Conservation (phyloP, 163 green algal species). For the Trebouxiophyceae sp. region DNA sequence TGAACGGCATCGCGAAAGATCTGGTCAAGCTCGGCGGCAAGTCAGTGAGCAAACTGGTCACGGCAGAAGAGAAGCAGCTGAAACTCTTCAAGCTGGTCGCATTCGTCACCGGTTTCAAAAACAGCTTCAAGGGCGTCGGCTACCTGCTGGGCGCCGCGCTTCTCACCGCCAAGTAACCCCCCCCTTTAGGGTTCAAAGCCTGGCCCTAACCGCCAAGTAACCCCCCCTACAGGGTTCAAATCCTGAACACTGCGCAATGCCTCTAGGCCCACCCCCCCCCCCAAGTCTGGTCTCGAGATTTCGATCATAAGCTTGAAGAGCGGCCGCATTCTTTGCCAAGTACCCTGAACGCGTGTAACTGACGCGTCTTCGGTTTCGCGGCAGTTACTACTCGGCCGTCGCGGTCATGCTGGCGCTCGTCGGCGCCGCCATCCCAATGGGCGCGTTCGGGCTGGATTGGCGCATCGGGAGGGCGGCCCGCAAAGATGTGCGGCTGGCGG, state of each 20-base stretch:
- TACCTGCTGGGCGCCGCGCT: constrained; percentile 75
- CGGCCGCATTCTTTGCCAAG: too few relatives aligned
- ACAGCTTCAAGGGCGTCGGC: constrained; percentile 65
- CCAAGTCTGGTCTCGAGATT: too few relatives aligned
- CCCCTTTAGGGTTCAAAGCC: too few relatives aligned
- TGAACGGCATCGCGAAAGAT: constrained; percentile 78
- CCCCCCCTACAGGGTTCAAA: too few relatives aligned
- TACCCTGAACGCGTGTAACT: too few relatives aligned
- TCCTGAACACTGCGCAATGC: too few relatives aligned
- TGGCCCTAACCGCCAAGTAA: too few relatives aligned
- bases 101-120: constrained; percentile 78
- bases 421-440: constrained; percentile 60
- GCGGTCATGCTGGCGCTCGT: constrained; percentile 56
- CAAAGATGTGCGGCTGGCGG: constrained; percentile 56
- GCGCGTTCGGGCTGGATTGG: constrained; percentile 46
- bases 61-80: constrained; percentile 65
- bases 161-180: constrained; percentile 31
- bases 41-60: constrained; percentile 78
- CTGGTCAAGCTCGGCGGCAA: constrained; percentile 85
- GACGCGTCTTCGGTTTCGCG: neutral
- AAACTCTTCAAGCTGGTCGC: constrained; percentile 76
- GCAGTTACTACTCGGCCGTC: constrained; percentile 64
- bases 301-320: too few relatives aligned
- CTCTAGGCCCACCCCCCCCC: too few relatives aligned
- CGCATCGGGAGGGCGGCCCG: constrained; percentile 57